Conservation (phyloP, 305 asterid species). For the Petunia hybrid region DNA sequence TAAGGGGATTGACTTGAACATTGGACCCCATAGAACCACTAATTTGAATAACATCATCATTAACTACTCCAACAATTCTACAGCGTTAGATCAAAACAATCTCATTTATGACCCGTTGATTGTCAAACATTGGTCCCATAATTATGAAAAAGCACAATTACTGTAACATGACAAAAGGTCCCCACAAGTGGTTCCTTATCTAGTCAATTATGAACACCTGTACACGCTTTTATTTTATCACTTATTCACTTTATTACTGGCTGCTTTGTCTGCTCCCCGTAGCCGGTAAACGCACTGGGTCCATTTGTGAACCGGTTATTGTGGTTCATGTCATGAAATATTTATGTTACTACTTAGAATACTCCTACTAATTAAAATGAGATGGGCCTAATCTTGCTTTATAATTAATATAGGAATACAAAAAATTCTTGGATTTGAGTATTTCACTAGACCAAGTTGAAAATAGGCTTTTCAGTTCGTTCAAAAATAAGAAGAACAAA, state of each 20-base stretch:
- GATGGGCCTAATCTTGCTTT: neutral
- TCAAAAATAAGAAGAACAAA: no score
- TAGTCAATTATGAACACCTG: slow-evolving; percentile 27
- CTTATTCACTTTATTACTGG: no score
- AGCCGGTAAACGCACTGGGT: neutral
- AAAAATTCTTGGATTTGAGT: no score
- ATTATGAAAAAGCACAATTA: neutral
- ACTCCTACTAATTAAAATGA: no score
- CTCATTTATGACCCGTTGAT: slow-evolving; percentile 35
- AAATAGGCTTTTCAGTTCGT: no score
- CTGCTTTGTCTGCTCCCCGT: neutral
- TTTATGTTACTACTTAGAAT: no score
- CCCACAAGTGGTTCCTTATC: neutral
- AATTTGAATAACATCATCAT: slow-evolving; percentile 37
- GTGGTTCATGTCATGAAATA: neutral
- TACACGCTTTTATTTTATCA: neutral
- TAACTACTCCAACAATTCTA: slow-evolving; percentile 15
- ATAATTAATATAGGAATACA: no score
- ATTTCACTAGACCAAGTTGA: no score
- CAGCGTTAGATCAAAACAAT: slow-evolving; percentile 42
- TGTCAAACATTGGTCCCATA: neutral
- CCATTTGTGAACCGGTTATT: neutral
- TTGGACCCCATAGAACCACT: slow-evolving; percentile 44
- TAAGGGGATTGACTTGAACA: slow-evolving; percentile 1
- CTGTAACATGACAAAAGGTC: neutral